A percentile compares a stretch with the other conserved stretches of the same genome.
These are phyloP conservation scores for Xylaria flabelliformis DNA, from an alignment of 495 filamentous ascomycete species.

Conservation along the genomic window DNA sequence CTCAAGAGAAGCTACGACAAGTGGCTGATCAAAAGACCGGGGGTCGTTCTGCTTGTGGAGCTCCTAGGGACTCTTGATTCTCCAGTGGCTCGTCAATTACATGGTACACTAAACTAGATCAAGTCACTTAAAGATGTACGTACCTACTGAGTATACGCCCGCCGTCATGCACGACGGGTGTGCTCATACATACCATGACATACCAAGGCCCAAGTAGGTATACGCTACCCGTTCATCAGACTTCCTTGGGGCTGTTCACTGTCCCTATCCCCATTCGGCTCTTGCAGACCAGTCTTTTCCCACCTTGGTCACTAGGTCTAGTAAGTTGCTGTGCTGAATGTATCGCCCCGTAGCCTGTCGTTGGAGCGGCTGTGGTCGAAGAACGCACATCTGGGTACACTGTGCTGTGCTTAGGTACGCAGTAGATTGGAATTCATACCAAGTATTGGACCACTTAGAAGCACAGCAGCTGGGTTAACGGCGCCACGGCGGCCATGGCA, in stretches of 20 bases:
- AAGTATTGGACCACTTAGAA: slow-evolving; percentile 12
- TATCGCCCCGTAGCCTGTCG: neutral
- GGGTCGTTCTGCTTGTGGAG: slow-evolving; percentile 20
- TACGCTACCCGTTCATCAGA: slow-evolving; percentile 17
- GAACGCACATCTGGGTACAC: neutral
- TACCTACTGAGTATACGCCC: slow-evolving; percentile 5
- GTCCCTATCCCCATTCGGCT: slow-evolving; percentile 16
- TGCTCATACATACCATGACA: slow-evolving; percentile 9
- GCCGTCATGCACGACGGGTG: slow-evolving; percentile 15
- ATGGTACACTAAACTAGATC: neutral
- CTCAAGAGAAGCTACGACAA: slow-evolving; percentile 12
- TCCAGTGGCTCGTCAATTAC: neutral
- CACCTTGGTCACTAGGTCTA: slow-evolving; percentile 8
- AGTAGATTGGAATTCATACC: neutral
- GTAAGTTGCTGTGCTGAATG: slow-evolving; percentile 12
- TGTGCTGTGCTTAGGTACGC: neutral
- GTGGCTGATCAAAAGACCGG: slow-evolving; percentile 21
- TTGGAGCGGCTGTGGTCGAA: slow-evolving; percentile 4
- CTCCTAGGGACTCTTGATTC: neutral
- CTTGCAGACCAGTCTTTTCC: slow-evolving; percentile 16
- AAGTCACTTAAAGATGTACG: neutral
- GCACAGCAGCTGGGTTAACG: slow-evolving; percentile 19
- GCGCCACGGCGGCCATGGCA: slow-evolving; percentile 21
- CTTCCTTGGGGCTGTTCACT: slow-evolving; percentile 4
- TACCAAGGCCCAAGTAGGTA: slow-evolving; percentile 8